Evolutionary conservation across 176 grass and related monocot genomes (phyloP), one percentile per base, ranked within the genome.

Genomic region (Bonia amplexicaulis): DNA sequence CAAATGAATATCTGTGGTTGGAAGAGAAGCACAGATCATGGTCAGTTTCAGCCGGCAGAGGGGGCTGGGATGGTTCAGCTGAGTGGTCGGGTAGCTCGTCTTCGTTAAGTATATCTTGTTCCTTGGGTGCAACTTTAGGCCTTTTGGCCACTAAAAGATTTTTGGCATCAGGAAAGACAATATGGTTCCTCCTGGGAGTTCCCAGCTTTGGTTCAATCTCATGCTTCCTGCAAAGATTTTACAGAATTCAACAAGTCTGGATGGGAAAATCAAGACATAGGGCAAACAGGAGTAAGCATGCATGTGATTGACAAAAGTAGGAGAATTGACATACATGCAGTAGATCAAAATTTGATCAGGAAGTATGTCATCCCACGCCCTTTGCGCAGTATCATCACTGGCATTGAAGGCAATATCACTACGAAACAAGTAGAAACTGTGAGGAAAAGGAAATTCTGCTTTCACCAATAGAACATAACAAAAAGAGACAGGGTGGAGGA

Each of bases 301-400:
- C 41, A 73, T 66, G 5, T 69, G 23, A 20, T 33, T 62, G 16
- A 60, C 22, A 53, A 62, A 78, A 41, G 67, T 73, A 71, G 12
- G 15, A 19, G 49, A 85, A 6, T 82, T 54, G 59, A 84, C 93
- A 66, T 77, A 98, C 96, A 66, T 80, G 87, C 93, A 98, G 66
- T 92, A 98, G 76, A 98, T 95, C 68, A 95, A 74, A 86, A 92
- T 90, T 53, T 66, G 63, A 74, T 84, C 35, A 70, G 65, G 89
- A 72, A 93, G 87, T 81, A 94, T 72, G 33, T 68, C 72, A 31
- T 87, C 77, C 96, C 96, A 98, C 29, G 93, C 93, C 85, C 96
- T 95, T 83, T 79, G 82, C 9, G 82, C 37, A 13, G 5, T 82
- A 63, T 20, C 63, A 19, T 53, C 51, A 53, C 16, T 53, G 15